These are phyloP conservation scores for Naganishia vaughanmartiniae DNA, from an alignment of 768 basidiomycete species.

Conservation along the genomic window DNA sequence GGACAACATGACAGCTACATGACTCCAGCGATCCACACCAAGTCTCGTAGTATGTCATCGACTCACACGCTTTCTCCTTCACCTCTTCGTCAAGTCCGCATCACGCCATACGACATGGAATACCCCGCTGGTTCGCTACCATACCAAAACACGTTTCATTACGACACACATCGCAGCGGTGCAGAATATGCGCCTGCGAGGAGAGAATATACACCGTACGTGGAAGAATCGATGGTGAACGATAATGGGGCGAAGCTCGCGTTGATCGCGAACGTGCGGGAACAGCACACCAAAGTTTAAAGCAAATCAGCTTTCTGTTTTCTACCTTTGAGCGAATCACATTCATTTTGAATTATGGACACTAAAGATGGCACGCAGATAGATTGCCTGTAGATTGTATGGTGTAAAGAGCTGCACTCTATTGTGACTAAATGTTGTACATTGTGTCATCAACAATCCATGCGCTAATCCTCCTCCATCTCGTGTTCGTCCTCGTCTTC, in stretches of 20 bases:
- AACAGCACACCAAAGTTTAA: not conserved
- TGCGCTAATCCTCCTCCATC: constrained; percentile 33
- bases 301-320: not conserved
- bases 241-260: not conserved
- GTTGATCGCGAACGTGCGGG: not conserved
- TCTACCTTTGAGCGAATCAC: not conserved
- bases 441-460: not conserved
- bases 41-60: not conserved
- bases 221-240: not conserved
- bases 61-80: not conserved
- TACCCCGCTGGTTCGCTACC: not conserved
- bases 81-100: not conserved
- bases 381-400: not conserved
- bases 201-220: not conserved
- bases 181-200: not conserved
- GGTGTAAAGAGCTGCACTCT: not conserved
- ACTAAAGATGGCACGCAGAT: not conserved
- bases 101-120: not conserved
- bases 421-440: too few species aligned
- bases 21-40: not conserved
- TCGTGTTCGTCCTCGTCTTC: constrained; percentile 37
- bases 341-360: not conserved
- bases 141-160: not conserved
- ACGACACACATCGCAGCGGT: not conserved
- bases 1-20: not conserved